phyloP scores from a whole-genome alignment of 2,329 filamentous ascomycete genomes.

The Amauroascus niger region DNA sequence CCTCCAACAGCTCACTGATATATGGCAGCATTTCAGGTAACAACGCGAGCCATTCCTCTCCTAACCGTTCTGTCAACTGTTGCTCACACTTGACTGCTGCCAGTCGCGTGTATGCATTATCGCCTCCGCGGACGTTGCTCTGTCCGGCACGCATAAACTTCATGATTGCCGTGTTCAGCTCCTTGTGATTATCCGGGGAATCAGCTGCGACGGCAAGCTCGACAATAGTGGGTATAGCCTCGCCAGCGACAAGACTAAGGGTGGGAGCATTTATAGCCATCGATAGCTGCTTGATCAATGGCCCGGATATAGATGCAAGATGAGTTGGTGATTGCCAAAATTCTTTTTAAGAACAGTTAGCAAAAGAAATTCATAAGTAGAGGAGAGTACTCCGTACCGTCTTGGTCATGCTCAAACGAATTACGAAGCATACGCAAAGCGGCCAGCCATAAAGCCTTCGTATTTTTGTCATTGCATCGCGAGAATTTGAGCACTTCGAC shows the following conservation, averaged over 20 bases:
- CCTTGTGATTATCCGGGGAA: conserved; percentile 81
- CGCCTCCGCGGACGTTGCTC: conserved; percentile 30
- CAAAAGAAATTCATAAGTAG: conserved; percentile 4
- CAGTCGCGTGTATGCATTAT: conserved; percentile 61
- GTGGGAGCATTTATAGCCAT: conserved; percentile 32
- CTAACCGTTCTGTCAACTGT: conserved; percentile 65
- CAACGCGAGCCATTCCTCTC: conserved; percentile 87
- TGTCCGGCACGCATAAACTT: conserved; percentile 59
- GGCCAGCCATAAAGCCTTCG: conserved; percentile 56
- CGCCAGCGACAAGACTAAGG: conserved; percentile 40
- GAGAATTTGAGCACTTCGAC: conserved; percentile 49
- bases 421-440: conserved; percentile 62
- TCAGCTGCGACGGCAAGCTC: conserved; percentile 72
- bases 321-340: conserved; percentile 93
- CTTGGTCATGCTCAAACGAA: conserved; percentile 80
- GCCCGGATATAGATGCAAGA: conserved; percentile 61
- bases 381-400: conserved; percentile 41
- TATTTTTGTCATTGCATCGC: conserved; percentile 36
- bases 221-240: conserved; percentile 64
- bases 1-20: conserved; percentile 90
- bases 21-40: conserved; percentile 93
- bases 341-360: conserved; percentile 33
- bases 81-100: conserved; percentile 76
- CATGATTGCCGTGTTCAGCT: conserved; percentile 69
- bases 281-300: conserved; percentile 59